Evolutionary conservation across 768 basidiomycete genomes (phyloP).

Genomic region (Termitomyces heimii): DNA sequence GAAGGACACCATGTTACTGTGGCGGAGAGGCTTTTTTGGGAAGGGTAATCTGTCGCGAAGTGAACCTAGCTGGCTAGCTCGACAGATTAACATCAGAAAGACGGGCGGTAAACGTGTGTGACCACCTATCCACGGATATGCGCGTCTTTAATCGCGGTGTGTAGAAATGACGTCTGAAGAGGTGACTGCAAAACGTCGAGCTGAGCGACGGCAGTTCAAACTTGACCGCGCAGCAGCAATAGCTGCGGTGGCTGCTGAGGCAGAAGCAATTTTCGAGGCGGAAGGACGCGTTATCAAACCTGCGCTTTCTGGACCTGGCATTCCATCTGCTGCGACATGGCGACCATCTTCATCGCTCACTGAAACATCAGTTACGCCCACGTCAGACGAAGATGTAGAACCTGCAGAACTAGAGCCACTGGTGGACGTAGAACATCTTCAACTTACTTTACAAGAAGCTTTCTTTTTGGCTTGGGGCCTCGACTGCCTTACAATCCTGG

Average conservation of each 20-base stretch:
- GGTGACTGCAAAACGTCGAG: constrained; percentile 79
- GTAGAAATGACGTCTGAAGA: constrained; percentile 85
- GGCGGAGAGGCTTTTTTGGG: constrained; percentile 93
- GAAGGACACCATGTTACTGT: constrained; percentile 64
- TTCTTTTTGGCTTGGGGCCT: constrained; percentile 85
- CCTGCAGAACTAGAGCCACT: constrained; percentile 38
- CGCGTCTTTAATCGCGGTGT: neutral
- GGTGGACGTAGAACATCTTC: constrained; percentile 83
- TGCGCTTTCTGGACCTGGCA: constrained; percentile 52
- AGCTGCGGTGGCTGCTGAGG: constrained; percentile 73
- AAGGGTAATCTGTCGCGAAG: constrained; percentile 93
- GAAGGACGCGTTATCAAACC: constrained; percentile 63
- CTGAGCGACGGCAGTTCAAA: constrained; percentile 91
- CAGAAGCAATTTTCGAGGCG: constrained; percentile 65
- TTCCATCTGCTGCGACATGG: constrained; percentile 82
- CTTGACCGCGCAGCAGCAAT: constrained; percentile 86
- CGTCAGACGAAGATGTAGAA: constrained; percentile 25
- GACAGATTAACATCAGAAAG: constrained; percentile 65
- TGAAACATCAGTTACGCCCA: constrained; percentile 16
- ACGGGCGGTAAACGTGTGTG: constrained; percentile 55
- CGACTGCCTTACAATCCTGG: constrained; percentile 70
- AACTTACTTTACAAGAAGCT: constrained; percentile 83
- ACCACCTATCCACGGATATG: neutral
- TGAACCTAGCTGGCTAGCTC: constrained; percentile 88
- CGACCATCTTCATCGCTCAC: constrained; percentile 33